A percentile compares a stretch with the other conserved stretches of the same genome.
Evolutionary conservation across 139 green algal species (phyloP).

Genomic region (Chlorella sp.): DNA sequence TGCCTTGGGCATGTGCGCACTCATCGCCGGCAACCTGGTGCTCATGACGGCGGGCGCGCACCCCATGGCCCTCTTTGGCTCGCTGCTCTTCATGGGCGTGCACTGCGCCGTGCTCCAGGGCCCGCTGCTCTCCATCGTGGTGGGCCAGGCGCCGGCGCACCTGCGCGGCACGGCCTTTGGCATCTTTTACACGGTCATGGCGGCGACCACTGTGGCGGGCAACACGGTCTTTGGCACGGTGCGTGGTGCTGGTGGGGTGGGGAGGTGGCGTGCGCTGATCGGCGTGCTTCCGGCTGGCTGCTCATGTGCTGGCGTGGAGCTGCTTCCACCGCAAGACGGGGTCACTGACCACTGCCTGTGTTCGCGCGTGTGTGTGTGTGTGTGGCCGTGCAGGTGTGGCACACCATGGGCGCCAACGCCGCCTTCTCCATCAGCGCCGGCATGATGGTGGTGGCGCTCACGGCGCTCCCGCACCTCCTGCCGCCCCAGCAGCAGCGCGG

Average conservation of each 20-base stretch:
- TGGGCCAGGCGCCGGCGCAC: slow-evolving; percentile 31
- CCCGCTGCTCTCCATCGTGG: slow-evolving; percentile 47
- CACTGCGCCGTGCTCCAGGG: slow-evolving; percentile 49
- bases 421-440: background rate
- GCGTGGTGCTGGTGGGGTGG: background rate
- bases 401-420: background rate
- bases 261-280: background rate
- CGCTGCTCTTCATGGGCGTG: slow-evolving; percentile 44
- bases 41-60: slow-evolving; percentile 34
- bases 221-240: slow-evolving; percentile 45
- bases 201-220: slow-evolving; percentile 31
- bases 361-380: background rate
- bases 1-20: slow-evolving; percentile 38
- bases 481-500: no score
- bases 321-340: background rate
- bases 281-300: background rate
- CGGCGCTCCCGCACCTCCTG: background rate
- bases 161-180: slow-evolving; percentile 56
- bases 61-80: slow-evolving; percentile 39
- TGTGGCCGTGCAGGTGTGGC: background rate
- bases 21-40: slow-evolving; percentile 42
- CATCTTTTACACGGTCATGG: slow-evolving; percentile 63
- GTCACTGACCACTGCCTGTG: background rate
- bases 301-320: background rate
- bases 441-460: background rate